Evolutionary conservation across 371 early-diverging fungal genomes (phyloP), one percentile per base, ranked within the genome.

Genomic region (Fennellomyces sp.): DNA sequence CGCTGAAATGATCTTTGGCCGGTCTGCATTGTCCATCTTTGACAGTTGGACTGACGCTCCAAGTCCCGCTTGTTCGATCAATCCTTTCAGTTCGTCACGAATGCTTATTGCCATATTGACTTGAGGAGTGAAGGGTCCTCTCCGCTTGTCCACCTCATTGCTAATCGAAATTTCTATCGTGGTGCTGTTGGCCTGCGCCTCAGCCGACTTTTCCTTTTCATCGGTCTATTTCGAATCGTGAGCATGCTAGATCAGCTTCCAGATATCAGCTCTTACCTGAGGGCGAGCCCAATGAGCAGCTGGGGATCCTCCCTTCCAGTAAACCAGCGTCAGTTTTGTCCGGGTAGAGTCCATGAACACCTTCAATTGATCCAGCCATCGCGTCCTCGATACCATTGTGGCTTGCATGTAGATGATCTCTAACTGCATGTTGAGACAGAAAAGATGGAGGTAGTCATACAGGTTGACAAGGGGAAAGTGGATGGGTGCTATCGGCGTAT

Each of bases 391-490:
- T 41, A 89, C 61, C 54, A 83, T 75, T 12, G 70, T 64, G 0
- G 87, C 76, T 75, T 91, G 90, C 57, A 81, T 81, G 56, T 76
- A 80, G 15, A 91, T 63, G 12, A 86, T 78, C 58, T 90, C 90
- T 13, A 90, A 66, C 63, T 87, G 80, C 60, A 86, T 78, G n/a
- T 81, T 81, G 15, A 89, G 71, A 59, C 88, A 82, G 53, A 88
- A 82, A 29, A 81, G 70, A 39, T 91, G 88, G 50, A 89, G 61
- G 62, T 86, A 88, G 64, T 89, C 89, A 59, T 89, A 88, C 31
- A 91, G 60, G 30, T 83, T 83, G 17, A 84, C 79, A 28, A 91
- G 76, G 26, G 84, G 78, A 42, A 81, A 78, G 26, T 75, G 75
- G 0, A 73, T 29, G 7, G 39, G 58, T 28, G 47, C 23, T 51